Evolutionary conservation across 208 protist genomes (phyloP), one percentile per base, ranked within the genome.

Genomic region (Crithidia sp.): DNA sequence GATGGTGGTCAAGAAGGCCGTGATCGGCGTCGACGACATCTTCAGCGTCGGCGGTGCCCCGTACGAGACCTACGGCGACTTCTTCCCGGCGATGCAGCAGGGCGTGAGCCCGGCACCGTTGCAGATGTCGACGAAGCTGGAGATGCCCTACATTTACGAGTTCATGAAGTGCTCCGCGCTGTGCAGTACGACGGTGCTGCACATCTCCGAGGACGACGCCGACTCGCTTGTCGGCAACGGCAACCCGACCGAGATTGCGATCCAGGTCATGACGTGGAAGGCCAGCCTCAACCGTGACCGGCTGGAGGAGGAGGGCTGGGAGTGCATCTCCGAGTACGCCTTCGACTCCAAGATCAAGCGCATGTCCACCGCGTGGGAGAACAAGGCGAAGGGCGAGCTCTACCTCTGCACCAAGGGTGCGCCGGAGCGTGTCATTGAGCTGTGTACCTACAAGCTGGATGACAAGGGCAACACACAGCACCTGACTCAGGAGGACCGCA

Each of bases 201-300:
- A 86, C 54, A 17, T 84, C 52, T 85, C 86, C 65, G 79, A 82
- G 19, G 74, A 91, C 7, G 89, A 95, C 76, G 79, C 79, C 40
- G 89, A 94, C 76, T 50, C 63, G 43, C 78, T 96, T 39, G 63
- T 56, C 3, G 92, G 92, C 64, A 93, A 79, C 69, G 92, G 92
- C 39, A 96, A 96, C 78, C 92, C 92, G 41, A 96, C 92, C 17
- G 89, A 96, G 76, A 83, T 96, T 39, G 92, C 92, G 28, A 93
- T 96, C 74, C 92, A 96, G 79, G 92, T 92, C 43, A 94, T 96
- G 89, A 90, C 89, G 49, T 95, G 89, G 90, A 96, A 96, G 79
- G 87, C 88, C 0, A 83, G 88, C 16, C 63, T 87, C 9, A 78
- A 88, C 72, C 86, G 90, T 58, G 86, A 91, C 72, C 77, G n/a